Evolutionary conservation across 2,329 filamentous ascomycete species (phyloP).

Genomic region (Metarhizium rileyi): DNA sequence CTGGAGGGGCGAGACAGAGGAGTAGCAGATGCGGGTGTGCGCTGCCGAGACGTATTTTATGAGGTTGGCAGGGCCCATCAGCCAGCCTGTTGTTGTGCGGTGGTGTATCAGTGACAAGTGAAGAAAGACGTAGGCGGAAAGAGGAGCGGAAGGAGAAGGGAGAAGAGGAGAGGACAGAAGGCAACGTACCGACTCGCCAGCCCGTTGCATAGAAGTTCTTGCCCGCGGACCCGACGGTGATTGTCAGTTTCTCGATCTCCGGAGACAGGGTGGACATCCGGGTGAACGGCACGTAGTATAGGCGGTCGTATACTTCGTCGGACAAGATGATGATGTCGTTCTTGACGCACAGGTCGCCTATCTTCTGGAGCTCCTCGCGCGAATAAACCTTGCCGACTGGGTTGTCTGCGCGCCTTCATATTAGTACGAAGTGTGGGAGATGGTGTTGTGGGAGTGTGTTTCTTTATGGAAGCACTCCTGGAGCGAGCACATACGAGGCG

Average conservation of each 20-base stretch:
- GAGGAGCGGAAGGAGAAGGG: not conserved
- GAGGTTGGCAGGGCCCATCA: slow-evolving; percentile 80
- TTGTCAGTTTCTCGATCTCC: slow-evolving; percentile 75
- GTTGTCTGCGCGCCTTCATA: slow-evolving; percentile 55
- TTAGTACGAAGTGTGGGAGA: not conserved
- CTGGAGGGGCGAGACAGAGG: slow-evolving; percentile 83
- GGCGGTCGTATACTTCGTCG: slow-evolving; percentile 86
- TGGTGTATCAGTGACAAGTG: not conserved
- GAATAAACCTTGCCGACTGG: slow-evolving; percentile 95
- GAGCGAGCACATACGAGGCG: slow-evolving; percentile 38
- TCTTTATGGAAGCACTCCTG: not conserved
- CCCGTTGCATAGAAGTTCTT: slow-evolving; percentile 99
- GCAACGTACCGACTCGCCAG: slow-evolving; percentile 64
- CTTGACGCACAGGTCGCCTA: slow-evolving; percentile 84
- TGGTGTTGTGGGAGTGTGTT: not conserved
- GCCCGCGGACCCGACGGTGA: slow-evolving; percentile 91
- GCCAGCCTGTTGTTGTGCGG: slow-evolving; percentile 51
- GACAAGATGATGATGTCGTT: slow-evolving; percentile 89
- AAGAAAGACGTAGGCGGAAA: not conserved
- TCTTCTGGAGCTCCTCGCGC: slow-evolving; percentile 68
- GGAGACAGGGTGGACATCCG: slow-evolving; percentile 84
- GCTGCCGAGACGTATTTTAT: slow-evolving; percentile 88
- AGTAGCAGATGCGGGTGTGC: slow-evolving; percentile 94
- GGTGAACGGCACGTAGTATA: slow-evolving; percentile 94
- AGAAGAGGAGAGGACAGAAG: not conserved